Evolutionary conservation across 306 rosid genomes (phyloP).

Genomic region (Vigna hirtella): DNA sequence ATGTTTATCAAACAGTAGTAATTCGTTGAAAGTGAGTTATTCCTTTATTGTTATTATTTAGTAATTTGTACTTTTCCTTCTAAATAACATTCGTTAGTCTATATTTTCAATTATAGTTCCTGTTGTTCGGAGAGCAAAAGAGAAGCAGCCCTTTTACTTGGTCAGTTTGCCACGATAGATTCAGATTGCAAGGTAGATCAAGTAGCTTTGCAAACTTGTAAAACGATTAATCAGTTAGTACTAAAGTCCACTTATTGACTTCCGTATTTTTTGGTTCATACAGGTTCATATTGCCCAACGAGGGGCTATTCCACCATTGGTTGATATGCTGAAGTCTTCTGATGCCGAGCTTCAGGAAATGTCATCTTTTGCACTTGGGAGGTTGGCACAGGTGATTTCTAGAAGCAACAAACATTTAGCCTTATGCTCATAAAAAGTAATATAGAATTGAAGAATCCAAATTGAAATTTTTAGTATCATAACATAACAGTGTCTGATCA

Average conservation of each 20-base stretch:
- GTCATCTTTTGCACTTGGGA: slow-evolving; percentile 97
- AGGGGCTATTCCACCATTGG: slow-evolving; percentile 88
- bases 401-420: slow-evolving; percentile 1
- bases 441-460: slow-evolving; percentile 20
- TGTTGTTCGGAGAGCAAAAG: slow-evolving; percentile 63
- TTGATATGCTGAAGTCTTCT: slow-evolving; percentile 87
- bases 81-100: background rate
- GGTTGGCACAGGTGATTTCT: slow-evolving; percentile 86
- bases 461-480: slow-evolving; percentile 15
- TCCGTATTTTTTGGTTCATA: slow-evolving; percentile 25
- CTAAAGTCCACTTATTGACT: background rate
- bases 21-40: slow-evolving; percentile 2
- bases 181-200: slow-evolving; percentile 70
- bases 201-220: slow-evolving; percentile 16
- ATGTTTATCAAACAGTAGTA: background rate
- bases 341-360: slow-evolving; percentile 82
- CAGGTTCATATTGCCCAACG: slow-evolving; percentile 86
- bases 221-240: background rate
- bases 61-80: slow-evolving; percentile 13
- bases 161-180: slow-evolving; percentile 77
- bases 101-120: slow-evolving; percentile 52
- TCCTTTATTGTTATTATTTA: background rate
- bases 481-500: slow-evolving; percentile 16
- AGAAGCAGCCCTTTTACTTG: slow-evolving; percentile 78
- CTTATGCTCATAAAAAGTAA: background rate